Evolutionary conservation across 2,329 filamentous ascomycete genomes (phyloP).

Genomic region (Sordariomycetes sp.): DNA sequence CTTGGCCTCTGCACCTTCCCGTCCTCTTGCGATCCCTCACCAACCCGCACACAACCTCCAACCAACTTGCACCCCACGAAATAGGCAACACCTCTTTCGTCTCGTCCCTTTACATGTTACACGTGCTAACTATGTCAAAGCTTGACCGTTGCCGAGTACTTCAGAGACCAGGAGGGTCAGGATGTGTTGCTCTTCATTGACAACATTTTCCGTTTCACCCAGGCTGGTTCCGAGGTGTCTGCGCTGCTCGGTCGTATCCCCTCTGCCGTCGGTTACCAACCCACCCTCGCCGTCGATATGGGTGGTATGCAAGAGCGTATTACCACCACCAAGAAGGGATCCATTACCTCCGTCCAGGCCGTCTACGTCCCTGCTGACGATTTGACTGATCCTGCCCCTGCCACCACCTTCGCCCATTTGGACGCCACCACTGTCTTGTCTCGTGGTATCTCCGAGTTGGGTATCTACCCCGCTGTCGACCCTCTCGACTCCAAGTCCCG

Average conservation of each 20-base stretch:
- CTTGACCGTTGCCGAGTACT: conserved; percentile 72
- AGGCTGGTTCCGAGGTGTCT: conserved; percentile 99
- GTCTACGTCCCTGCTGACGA: conserved; percentile 99
- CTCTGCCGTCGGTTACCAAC: conserved; percentile 99
- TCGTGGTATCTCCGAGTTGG: conserved; percentile 99
- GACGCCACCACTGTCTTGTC: conserved; percentile 99
- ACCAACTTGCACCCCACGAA: no score
- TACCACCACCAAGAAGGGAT: conserved; percentile 98
- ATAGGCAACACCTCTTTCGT: no score
- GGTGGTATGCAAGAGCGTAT: conserved; percentile 99
- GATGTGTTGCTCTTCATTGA: conserved; percentile 99
- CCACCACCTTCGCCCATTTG: conserved; percentile 99
- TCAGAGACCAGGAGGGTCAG: conserved; percentile 69
- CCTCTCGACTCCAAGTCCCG: conserved; percentile 99
- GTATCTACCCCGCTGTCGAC: conserved; percentile 99
- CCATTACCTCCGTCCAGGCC: conserved; percentile 99
- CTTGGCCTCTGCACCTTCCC: no score
- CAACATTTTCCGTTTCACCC: conserved; percentile 99
- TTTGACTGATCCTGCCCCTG: conserved; percentile 99
- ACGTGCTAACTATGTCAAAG: conserved; percentile 1
- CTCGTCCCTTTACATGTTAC: no score
- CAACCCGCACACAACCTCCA: no score
- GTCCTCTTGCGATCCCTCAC: no score
- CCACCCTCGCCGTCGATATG: conserved; percentile 97
- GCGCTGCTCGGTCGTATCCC: conserved; percentile 98